Percentiles rank a stretch among this genome's conserved stretches.
These are phyloP conservation scores for Lablab purpureus DNA, from an alignment of 306 rosid genomes.

Conservation along the genomic window DNA sequence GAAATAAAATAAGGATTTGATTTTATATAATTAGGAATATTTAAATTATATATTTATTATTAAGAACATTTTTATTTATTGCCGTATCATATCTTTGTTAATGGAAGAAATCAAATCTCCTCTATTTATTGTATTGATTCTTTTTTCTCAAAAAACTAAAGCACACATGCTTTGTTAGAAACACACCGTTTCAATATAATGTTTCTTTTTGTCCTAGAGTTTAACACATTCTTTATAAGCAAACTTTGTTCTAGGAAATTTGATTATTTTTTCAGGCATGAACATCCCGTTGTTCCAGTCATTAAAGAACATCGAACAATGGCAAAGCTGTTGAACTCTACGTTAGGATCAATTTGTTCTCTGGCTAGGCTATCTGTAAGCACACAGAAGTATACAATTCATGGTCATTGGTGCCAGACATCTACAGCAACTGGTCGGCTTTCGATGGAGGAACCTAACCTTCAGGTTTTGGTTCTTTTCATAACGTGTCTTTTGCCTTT, in stretches of 20 bases:
- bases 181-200: neutral
- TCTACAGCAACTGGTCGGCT: constrained; percentile 98
- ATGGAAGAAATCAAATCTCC: no score
- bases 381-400: constrained; percentile 87
- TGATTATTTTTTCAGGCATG: constrained; percentile 73
- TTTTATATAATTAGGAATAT: no score
- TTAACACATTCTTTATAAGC: neutral
- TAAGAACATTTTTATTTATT: no score
- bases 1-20: no score
- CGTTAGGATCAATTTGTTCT: constrained; percentile 92
- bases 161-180: neutral
- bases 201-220: no score
- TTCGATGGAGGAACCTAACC: constrained; percentile 99
- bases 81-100: no score
- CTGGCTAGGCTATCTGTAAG: constrained; percentile 71
- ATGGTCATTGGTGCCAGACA: constrained; percentile 97
- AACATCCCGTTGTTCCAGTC: constrained; percentile 92
- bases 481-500: constrained; percentile 31
- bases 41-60: no score
- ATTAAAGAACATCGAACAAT: constrained; percentile 92
- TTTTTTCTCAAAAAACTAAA: no score
- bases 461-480: constrained; percentile 72
- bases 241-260: constrained; percentile 23
- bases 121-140: no score
- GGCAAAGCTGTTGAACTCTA: constrained; percentile 91